Evolutionary conservation across 2,329 filamentous ascomycete genomes (phyloP).

Genomic region (Cylindrodendrum hubeiense): DNA sequence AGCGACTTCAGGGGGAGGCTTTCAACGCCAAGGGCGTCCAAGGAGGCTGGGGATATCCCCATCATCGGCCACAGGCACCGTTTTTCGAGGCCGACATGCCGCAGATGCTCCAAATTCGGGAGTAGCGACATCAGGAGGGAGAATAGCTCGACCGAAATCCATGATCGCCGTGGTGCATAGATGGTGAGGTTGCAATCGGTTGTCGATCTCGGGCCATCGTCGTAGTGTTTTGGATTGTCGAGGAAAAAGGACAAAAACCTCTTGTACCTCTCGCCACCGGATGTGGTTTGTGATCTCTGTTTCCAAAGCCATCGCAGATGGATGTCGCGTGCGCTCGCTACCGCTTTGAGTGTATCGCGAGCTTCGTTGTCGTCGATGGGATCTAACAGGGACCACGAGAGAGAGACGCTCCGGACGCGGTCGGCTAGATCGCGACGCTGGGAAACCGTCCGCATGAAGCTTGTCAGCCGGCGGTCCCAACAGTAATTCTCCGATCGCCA

Average conservation of each 20-base stretch:
- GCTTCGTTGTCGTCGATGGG: neutral
- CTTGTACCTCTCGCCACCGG: neutral
- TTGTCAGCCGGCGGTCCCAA: neutral
- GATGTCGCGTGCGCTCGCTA: neutral
- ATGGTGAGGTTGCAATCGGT: neutral
- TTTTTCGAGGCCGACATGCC: neutral
- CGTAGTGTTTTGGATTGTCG: neutral
- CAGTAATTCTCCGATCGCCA: neutral
- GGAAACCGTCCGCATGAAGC: neutral
- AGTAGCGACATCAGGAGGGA: neutral
- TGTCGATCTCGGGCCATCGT: neutral
- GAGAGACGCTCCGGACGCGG: neutral
- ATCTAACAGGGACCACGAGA: neutral
- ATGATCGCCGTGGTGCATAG: neutral
- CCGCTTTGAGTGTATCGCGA: neutral
- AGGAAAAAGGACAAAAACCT: neutral
- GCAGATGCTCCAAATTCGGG: neutral
- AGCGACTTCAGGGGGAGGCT: neutral
- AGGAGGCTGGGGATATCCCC: neutral
- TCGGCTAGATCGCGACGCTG: neutral
- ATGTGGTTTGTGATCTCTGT: neutral
- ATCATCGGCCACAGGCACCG: neutral
- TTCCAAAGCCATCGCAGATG: neutral
- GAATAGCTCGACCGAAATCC: neutral
- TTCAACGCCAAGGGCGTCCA: neutral